These are phyloP conservation scores for Daldinia decipiens DNA, from an alignment of 495 filamentous ascomycete genomes.

Conservation along the genomic window DNA sequence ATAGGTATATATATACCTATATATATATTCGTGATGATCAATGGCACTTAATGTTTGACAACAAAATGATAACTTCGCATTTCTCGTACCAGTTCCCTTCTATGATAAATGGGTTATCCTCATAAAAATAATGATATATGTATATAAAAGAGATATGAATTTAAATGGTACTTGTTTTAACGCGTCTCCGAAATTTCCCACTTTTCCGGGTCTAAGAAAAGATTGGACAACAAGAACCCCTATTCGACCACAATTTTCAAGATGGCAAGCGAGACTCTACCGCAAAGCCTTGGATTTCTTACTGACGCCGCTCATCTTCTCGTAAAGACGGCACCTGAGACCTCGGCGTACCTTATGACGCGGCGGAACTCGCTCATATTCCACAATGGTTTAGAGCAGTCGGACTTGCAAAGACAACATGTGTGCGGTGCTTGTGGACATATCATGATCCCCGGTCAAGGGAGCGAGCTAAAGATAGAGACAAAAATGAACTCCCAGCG, in stretches of 20 bases:
- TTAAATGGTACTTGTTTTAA: background rate
- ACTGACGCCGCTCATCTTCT: constrained; percentile 64
- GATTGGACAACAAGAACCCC: background rate
- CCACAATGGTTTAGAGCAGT: constrained; percentile 52
- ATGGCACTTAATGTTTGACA: too few species aligned
- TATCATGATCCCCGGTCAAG: constrained; percentile 60
- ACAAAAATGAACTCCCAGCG: constrained; percentile 36
- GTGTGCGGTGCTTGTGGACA: constrained; percentile 63
- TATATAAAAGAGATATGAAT: background rate
- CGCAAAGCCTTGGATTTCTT: constrained; percentile 52
- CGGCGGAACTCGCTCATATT: constrained; percentile 55
- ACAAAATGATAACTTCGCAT: background rate
- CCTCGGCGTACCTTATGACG: constrained; percentile 62
- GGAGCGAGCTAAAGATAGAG: constrained; percentile 51
- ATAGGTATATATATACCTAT: too few species aligned
- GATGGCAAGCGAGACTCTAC: constrained; percentile 48
- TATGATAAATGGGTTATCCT: too few species aligned
- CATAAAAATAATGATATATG: background rate
- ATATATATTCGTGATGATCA: too few species aligned
- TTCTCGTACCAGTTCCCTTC: too few species aligned
- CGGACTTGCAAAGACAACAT: constrained; percentile 58
- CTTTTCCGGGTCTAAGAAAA: constrained; percentile 2
- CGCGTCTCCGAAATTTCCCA: constrained; percentile 26
- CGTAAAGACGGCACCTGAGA: constrained; percentile 55
- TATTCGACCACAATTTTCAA: constrained; percentile 4